phyloP scores from a whole-genome alignment of 495 filamentous ascomycete species.

The Podospora anserina region DNA sequence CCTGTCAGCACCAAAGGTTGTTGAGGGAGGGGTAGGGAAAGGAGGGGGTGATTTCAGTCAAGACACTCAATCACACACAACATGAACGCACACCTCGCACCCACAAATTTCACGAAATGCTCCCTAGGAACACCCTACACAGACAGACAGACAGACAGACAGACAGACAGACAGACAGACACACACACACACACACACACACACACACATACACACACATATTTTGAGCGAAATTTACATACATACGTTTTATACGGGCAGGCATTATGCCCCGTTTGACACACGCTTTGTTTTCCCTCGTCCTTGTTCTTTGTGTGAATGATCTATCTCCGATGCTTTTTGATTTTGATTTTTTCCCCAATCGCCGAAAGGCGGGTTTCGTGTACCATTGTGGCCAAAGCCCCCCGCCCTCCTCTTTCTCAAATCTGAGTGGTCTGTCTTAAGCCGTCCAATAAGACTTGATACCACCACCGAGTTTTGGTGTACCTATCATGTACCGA shows the following conservation, averaged over 20 bases:
- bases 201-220: neutral
- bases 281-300: neutral
- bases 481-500: neutral
- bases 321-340: neutral
- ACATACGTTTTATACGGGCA: neutral
- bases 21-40: neutral
- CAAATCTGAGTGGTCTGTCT: neutral
- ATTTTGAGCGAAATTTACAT: neutral
- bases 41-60: neutral
- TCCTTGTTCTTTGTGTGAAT: neutral
- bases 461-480: neutral
- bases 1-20: neutral
- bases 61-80: neutral
- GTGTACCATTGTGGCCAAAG: neutral
- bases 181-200: too few species aligned
- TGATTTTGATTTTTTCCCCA: neutral
- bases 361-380: neutral
- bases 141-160: neutral
- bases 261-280: constrained; percentile 1
- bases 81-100: neutral
- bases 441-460: neutral
- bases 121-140: neutral
- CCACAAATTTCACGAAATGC: neutral
- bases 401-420: neutral
- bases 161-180: too few species aligned